Conservation (phyloP, 371 early-diverging fungal genomes). For the Thermomucor indicae-seudaticae region DNA sequence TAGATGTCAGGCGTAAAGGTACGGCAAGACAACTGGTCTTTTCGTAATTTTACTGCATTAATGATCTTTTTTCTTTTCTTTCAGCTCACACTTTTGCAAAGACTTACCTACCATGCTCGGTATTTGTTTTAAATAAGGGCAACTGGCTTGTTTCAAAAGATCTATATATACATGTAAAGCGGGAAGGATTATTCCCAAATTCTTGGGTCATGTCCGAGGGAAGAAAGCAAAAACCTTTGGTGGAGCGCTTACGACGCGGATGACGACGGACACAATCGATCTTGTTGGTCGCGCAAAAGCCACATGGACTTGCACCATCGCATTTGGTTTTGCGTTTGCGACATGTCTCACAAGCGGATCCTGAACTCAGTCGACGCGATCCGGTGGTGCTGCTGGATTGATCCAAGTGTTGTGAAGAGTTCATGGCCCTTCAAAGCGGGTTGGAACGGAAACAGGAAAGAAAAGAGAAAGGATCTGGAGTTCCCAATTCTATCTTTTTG, state of each 20-base stretch:
- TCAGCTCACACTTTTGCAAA: not conserved
- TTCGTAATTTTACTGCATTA: not conserved
- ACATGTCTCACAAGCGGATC: slow-evolving; percentile 49
- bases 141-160: slow-evolving; percentile 9
- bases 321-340: slow-evolving; percentile 49
- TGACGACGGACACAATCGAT: slow-evolving; percentile 39
- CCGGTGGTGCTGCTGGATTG: too few relatives aligned
- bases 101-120: slow-evolving; percentile 16
- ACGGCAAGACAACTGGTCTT: not conserved
- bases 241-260: slow-evolving; percentile 12
- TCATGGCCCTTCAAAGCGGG: too few relatives aligned
- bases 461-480: too few relatives aligned
- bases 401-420: too few relatives aligned
- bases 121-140: slow-evolving; percentile 9
- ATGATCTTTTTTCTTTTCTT: not conserved
- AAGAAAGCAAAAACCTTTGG: not conserved
- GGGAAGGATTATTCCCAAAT: not conserved
- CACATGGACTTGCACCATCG: slow-evolving; percentile 44
- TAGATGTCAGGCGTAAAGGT: not conserved
- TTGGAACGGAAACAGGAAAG: too few relatives aligned
- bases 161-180: not conserved
- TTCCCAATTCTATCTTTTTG: too few relatives aligned
- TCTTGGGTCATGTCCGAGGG: not conserved
- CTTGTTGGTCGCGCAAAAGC: slow-evolving; percentile 36
- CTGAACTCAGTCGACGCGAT: slow-evolving; percentile 43